Evolutionary conservation across 352 stramenopile genomes (phyloP).

Genomic region (Globisporangium paddicum): DNA sequence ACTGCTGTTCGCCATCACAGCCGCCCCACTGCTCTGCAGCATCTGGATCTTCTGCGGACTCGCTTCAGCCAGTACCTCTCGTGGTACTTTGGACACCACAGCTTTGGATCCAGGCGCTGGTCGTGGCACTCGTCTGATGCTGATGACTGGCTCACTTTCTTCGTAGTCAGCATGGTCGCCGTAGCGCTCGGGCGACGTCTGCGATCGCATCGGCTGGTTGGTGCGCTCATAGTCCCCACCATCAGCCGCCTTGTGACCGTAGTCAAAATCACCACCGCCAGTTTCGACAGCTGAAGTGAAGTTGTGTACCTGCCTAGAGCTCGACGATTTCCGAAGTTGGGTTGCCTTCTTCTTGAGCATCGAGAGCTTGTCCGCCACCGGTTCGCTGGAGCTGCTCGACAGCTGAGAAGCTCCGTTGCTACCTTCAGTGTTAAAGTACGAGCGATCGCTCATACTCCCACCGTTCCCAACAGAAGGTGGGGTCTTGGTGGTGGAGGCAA

Average conservation of each 20-base stretch:
- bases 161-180: not conserved
- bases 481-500: not conserved
- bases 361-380: slow-evolving; percentile 36
- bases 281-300: not conserved
- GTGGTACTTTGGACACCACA: not conserved
- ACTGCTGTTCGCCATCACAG: not conserved
- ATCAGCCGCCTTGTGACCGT: not conserved
- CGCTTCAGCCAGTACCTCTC: not conserved
- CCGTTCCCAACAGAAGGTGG: not conserved
- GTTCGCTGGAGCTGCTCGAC: not conserved
- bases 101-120: not conserved
- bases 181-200: slow-evolving; percentile 7
- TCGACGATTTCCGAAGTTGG: slow-evolving; percentile 40
- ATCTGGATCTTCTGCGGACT: slow-evolving; percentile 45
- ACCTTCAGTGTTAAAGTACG: slow-evolving; percentile 20
- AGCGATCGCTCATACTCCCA: slow-evolving; percentile 38
- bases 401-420: not conserved
- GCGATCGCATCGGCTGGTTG: slow-evolving; percentile 5
- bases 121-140: not conserved
- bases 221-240: not conserved
- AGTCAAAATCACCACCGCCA: not conserved
- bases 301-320: slow-evolving; percentile 26
- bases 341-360: slow-evolving; percentile 58
- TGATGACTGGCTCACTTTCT: not conserved
- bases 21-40: slow-evolving; percentile 24